Percentiles rank a stretch among this genome's conserved stretches.
These are phyloP conservation scores for Aspergillus sp. DNA, from an alignment of 2,329 filamentous ascomycete genomes.

Conservation along the genomic window DNA sequence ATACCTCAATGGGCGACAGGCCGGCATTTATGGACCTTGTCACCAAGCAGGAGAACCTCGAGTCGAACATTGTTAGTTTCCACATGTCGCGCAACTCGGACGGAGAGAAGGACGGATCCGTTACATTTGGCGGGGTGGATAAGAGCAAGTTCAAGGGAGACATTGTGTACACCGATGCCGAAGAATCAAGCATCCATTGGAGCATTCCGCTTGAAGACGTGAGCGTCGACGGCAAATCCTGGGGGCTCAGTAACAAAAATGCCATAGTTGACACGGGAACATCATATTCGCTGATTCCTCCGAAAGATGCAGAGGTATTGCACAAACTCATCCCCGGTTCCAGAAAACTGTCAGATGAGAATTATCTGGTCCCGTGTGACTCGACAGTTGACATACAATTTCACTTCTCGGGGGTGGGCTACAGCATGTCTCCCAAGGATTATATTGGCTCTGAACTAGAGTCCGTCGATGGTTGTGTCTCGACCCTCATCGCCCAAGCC, in stretches of 20 bases:
- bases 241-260: conserved; percentile 53
- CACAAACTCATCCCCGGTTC: conserved; percentile 68
- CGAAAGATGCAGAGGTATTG: conserved; percentile 63
- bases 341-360: conserved; percentile 53
- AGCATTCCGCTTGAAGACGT: conserved; percentile 68
- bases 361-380: conserved; percentile 72
- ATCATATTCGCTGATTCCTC: conserved; percentile 72
- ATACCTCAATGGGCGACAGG: conserved; percentile 45
- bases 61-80: conserved; percentile 69
- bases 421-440: conserved; percentile 67
- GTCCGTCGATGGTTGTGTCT: conserved; percentile 50
- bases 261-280: conserved; percentile 85
- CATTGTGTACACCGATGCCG: conserved; percentile 64
- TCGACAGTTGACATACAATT: conserved; percentile 62
- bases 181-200: conserved; percentile 63
- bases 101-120: conserved; percentile 68
- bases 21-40: conserved; percentile 69
- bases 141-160: conserved; percentile 65
- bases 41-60: conserved; percentile 55
- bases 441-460: conserved; percentile 55
- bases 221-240: conserved; percentile 59
- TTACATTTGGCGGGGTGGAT: conserved; percentile 74
- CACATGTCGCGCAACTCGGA: conserved; percentile 68
- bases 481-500: conserved; percentile 72
- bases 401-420: conserved; percentile 66